Base-by-base conservation (phyloP, 2,329 filamentous ascomycete species). In the Macroventuria anomochaeta region DNA sequence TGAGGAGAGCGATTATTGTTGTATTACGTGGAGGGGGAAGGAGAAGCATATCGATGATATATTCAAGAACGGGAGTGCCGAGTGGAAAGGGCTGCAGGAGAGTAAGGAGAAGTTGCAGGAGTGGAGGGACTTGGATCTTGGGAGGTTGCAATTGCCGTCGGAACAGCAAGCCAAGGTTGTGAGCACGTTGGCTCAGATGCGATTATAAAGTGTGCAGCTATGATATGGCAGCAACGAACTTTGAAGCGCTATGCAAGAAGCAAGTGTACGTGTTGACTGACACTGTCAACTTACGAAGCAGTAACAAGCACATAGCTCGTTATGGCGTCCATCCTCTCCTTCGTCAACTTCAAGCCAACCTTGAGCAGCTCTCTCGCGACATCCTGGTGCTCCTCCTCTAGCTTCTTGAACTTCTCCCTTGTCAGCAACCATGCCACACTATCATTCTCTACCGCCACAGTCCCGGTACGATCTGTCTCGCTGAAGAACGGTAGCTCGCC, bases 401-500 rank as follows among this genome's bases (percentile, higher is more conserved):
- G 72, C 66, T 80, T 82, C 46, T 81, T 80, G 90, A 93, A 99
- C 46, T 82, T 81, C 38, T 87, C 83, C 11, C 79, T 77, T 53
- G 88, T 88, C 77, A 99, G 83, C 57, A 88, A 76, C 95, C 95
- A 99, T 5, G 88, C 85, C 0, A 95, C 85, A 57, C 88, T 90
- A 63, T 93, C 88, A 47, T 87, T 83, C 71, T 97, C 93, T 1
- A 91, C 91, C 36, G 87, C 81, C 10, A 96, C 92, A 0, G 90
- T 96, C 1, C 92, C 92, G 3, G 93, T 97, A 15, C 95, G 84
- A 46, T 85, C 81, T 1, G 93, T 97, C 68, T 96, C 90, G 2
- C 88, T 91, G 77, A 99, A 99, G 78, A 99, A 99, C 0, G 95
- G 95, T 46, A 99, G 76, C 77, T 99, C 95, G 29, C 95, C 95